Percentiles rank a stretch among this genome's conserved stretches.
Evolutionary conservation across 2,329 filamentous ascomycete species (phyloP).

Genomic region (Ceratocystis harringtonii): DNA sequence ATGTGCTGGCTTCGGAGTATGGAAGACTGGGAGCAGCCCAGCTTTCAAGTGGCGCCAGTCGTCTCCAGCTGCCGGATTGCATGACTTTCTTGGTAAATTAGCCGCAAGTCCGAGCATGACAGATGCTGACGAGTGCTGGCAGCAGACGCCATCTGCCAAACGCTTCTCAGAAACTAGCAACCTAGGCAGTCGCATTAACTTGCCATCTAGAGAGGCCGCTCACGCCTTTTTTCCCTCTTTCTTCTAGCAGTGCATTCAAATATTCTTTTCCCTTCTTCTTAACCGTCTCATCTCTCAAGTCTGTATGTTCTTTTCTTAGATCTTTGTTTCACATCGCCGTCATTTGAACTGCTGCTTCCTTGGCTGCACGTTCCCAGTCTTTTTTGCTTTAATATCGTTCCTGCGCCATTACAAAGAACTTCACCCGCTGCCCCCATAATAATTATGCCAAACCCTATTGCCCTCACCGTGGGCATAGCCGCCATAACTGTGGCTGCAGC

Average conservation of each 20-base stretch:
- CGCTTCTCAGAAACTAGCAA: not conserved
- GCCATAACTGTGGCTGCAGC: constrained; percentile 43
- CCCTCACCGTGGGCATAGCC: constrained; percentile 42
- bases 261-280: not conserved
- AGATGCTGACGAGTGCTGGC: not conserved
- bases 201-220: not conserved
- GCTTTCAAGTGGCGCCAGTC: not conserved
- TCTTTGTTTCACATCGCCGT: not conserved
- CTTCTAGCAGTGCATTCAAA: not conserved
- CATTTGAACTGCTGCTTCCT: not conserved
- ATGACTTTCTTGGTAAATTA: not conserved
- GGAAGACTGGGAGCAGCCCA: no score
- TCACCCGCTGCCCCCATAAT: not conserved
- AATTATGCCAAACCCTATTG: constrained; percentile 33
- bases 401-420: no score
- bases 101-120: not conserved
- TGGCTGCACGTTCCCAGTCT: not conserved
- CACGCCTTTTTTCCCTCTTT: not conserved
- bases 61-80: not conserved
- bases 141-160: not conserved
- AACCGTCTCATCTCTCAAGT: not conserved
- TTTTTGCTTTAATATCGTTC: not conserved
- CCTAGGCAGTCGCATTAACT: not conserved
- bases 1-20: not conserved
- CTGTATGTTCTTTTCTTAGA: constrained; percentile 5